These are phyloP conservation scores for Artemisia tridentata DNA, from an alignment of 129 eudicot genomes.

Conservation along the genomic window DNA sequence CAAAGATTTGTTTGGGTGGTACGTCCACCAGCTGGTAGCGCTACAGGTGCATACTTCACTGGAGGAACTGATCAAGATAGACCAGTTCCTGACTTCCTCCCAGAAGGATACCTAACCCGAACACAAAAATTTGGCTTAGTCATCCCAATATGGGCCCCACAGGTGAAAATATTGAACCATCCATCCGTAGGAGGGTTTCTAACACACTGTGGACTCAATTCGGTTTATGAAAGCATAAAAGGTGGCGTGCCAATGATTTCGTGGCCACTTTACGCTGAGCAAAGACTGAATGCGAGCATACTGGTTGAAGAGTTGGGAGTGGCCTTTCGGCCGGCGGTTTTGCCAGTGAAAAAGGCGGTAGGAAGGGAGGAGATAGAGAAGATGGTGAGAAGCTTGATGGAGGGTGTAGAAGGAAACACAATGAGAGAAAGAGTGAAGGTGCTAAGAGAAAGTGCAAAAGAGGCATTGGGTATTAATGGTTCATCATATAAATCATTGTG, in stretches of 20 bases:
- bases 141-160: constrained; percentile 47
- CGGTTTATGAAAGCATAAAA: constrained; percentile 36
- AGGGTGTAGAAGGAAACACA: constrained; percentile 35
- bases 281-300: constrained; percentile 36
- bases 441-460: constrained; percentile 29
- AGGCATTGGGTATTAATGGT: constrained; percentile 31
- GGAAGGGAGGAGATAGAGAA: constrained; percentile 43
- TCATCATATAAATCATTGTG: constrained; percentile 42
- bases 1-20: constrained; percentile 57
- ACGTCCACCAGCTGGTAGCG: constrained; percentile 25
- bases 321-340: constrained; percentile 39
- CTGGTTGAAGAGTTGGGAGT: constrained; percentile 35
- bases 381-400: constrained; percentile 47
- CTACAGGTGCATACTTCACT: constrained; percentile 14
- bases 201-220: constrained; percentile 56
- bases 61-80: constrained; percentile 4
- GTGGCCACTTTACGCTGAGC: constrained; percentile 60
- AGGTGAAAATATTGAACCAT: constrained; percentile 42
- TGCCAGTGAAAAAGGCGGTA: constrained; percentile 29
- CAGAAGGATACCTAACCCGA: constrained; percentile 42
- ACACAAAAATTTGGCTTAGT: constrained; percentile 29
- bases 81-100: constrained; percentile 26
- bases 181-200: constrained; percentile 43
- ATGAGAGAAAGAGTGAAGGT: constrained; percentile 34
- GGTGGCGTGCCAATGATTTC: constrained; percentile 53